phyloP scores from a whole-genome alignment of 306 rosid species.

The Corylus heterophylla region DNA sequence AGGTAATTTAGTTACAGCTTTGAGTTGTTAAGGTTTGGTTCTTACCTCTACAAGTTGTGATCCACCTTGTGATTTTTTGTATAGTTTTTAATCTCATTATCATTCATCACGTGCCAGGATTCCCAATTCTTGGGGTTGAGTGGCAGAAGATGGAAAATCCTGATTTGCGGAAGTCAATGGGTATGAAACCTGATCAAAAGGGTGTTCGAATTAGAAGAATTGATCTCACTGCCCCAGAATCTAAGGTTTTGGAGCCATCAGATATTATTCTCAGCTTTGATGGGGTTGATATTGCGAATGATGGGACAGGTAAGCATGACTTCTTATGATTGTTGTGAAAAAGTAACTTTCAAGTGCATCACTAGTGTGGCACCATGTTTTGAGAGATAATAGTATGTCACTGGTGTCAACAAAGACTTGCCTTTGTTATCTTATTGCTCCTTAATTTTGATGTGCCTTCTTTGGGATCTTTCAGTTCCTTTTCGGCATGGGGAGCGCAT shows the following conservation, averaged over 20 bases:
- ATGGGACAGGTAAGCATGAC: constrained; percentile 75
- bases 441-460: not conserved
- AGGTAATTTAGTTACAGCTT: constrained; percentile 42
- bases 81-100: constrained; percentile 2
- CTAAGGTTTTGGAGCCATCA: constrained; percentile 77
- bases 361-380: not conserved
- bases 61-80: not conserved
- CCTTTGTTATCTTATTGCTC: not conserved
- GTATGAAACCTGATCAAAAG: constrained; percentile 86
- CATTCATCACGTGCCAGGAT: constrained; percentile 47
- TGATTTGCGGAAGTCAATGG: constrained; percentile 76
- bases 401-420: not conserved
- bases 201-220: constrained; percentile 95
- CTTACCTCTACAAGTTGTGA: not conserved
- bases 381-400: not conserved
- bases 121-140: constrained; percentile 94
- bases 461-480: constrained; percentile 53
- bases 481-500: constrained; percentile 98
- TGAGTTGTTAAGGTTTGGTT: not conserved
- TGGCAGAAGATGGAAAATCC: constrained; percentile 99
- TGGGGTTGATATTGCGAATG: constrained; percentile 89
- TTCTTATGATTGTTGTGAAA: not conserved
- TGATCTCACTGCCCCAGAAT: constrained; percentile 88
- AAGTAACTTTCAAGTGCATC: not conserved
- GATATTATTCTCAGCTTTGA: constrained; percentile 97